A percentile compares a stretch with the other conserved stretches of the same genome.
Conservation (phyloP, 495 filamentous ascomycete genomes). For the Hyphodiscus hymeniophilus region DNA sequence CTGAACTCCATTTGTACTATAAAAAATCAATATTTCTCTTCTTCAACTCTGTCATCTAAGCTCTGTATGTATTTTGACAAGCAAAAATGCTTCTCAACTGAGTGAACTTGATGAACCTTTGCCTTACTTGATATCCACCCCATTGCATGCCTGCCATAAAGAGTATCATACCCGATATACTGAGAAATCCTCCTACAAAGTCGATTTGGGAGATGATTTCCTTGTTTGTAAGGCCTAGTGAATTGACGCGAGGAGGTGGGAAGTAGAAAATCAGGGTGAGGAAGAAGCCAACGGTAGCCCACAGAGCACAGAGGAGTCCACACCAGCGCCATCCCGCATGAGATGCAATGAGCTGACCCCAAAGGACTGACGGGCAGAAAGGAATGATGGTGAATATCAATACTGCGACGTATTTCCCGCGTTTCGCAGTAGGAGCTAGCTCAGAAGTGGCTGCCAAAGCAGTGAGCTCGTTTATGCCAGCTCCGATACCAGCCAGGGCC, state of each 20-base stretch:
- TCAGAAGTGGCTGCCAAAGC: slow-evolving; percentile 62
- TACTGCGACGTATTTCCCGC: slow-evolving; percentile 59
- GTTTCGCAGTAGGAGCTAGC: slow-evolving; percentile 56
- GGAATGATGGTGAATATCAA: slow-evolving; percentile 62
- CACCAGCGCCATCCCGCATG: slow-evolving; percentile 56
- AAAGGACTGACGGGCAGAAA: slow-evolving; percentile 60
- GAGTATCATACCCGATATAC: slow-evolving; percentile 52
- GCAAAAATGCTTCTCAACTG: too few relatives aligned
- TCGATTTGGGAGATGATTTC: slow-evolving; percentile 53
- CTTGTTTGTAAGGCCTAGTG: slow-evolving; percentile 35
- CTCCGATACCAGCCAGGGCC: slow-evolving; percentile 53
- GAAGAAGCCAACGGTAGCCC: slow-evolving; percentile 53
- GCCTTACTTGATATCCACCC: slow-evolving; percentile 52
- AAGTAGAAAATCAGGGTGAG: slow-evolving; percentile 57
- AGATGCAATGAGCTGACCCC: slow-evolving; percentile 58
- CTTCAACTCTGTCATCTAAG: background rate
- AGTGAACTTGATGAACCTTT: background rate
- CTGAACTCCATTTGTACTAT: slow-evolving; percentile 48
- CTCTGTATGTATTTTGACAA: background rate
- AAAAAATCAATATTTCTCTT: background rate
- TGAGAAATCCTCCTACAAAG: slow-evolving; percentile 58
- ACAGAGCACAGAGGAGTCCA: slow-evolving; percentile 50
- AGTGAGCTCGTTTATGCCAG: slow-evolving; percentile 59
- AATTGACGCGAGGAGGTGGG: slow-evolving; percentile 53
- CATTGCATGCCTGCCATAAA: slow-evolving; percentile 63